Evolutionary conservation across 2,329 filamentous ascomycete genomes (phyloP).

Genomic region (Tothia fuscella): DNA sequence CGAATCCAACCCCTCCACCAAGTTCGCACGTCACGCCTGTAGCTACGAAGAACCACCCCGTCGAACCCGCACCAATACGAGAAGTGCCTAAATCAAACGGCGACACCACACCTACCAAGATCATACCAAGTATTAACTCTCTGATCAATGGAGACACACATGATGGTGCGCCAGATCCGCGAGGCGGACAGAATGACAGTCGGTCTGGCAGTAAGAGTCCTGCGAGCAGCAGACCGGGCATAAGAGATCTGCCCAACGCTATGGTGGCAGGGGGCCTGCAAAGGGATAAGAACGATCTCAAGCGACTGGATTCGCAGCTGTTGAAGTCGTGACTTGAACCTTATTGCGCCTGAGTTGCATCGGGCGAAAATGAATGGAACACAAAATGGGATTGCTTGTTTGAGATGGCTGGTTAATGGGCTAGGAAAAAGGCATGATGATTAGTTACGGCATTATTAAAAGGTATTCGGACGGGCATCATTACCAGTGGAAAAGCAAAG

Average conservation of each 20-base stretch:
- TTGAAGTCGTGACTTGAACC: slow-evolving; percentile 10
- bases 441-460: too few relatives aligned
- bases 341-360: too few relatives aligned
- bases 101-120: slow-evolving; percentile 17
- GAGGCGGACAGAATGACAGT: slow-evolving; percentile 20
- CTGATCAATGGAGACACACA: slow-evolving; percentile 26
- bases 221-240: background rate
- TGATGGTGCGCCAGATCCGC: slow-evolving; percentile 17
- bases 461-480: too few relatives aligned
- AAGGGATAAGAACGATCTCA: slow-evolving; percentile 10
- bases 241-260: slow-evolving; percentile 7
- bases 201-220: slow-evolving; percentile 32
- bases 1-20: slow-evolving; percentile 7
- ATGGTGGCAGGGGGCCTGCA: slow-evolving; percentile 6
- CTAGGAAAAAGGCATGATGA: too few relatives aligned
- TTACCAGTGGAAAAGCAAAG: too few relatives aligned
- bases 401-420: too few relatives aligned
- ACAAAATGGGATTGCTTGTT: too few relatives aligned
- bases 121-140: slow-evolving; percentile 38
- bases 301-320: slow-evolving; percentile 10
- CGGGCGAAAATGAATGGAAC: too few relatives aligned
- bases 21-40: slow-evolving; percentile 17
- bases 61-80: slow-evolving; percentile 18
- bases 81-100: slow-evolving; percentile 20
- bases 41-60: slow-evolving; percentile 30